These are phyloP conservation scores for Kodamaea kakaduensis DNA, from an alignment of 805 yeast genomes.

Conservation along the genomic window DNA sequence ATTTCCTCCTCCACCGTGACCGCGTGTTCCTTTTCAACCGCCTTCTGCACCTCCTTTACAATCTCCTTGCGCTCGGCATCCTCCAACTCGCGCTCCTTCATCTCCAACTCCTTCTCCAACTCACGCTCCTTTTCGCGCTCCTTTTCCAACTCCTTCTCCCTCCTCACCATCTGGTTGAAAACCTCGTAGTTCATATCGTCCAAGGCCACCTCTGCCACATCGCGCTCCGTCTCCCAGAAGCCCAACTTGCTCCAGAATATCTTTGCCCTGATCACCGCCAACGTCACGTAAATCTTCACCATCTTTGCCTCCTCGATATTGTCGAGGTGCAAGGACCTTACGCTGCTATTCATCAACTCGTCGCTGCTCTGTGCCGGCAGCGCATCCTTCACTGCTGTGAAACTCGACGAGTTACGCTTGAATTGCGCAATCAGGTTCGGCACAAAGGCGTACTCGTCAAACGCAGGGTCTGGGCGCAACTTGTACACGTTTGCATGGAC, in stretches of 20 bases:
- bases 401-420: slow-evolving; percentile 17
- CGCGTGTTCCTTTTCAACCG: background rate
- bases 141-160: background rate
- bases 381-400: slow-evolving; percentile 1
- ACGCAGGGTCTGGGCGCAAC: slow-evolving; percentile 33
- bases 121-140: background rate
- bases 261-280: slow-evolving; percentile 57
- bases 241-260: slow-evolving; percentile 85
- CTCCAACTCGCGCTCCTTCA: background rate
- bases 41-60: background rate
- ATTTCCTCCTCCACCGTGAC: background rate
- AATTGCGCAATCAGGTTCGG: slow-evolving; percentile 23
- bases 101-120: background rate
- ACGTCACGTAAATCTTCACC: slow-evolving; percentile 49
- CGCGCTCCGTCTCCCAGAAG: slow-evolving; percentile 57
- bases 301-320: slow-evolving; percentile 30
- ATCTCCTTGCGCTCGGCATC: background rate
- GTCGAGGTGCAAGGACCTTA: slow-evolving; percentile 11
- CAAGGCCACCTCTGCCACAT: slow-evolving; percentile 20
- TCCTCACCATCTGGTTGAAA: slow-evolving; percentile 10
- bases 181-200: slow-evolving; percentile 14
- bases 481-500: slow-evolving; percentile 56
- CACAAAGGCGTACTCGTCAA: slow-evolving; percentile 23
- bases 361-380: slow-evolving; percentile 6
- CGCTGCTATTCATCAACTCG: slow-evolving; percentile 10